Evolutionary conservation across 2,329 filamentous ascomycete genomes (phyloP).

Genomic region (Ophiosphaerella herpotricha): DNA sequence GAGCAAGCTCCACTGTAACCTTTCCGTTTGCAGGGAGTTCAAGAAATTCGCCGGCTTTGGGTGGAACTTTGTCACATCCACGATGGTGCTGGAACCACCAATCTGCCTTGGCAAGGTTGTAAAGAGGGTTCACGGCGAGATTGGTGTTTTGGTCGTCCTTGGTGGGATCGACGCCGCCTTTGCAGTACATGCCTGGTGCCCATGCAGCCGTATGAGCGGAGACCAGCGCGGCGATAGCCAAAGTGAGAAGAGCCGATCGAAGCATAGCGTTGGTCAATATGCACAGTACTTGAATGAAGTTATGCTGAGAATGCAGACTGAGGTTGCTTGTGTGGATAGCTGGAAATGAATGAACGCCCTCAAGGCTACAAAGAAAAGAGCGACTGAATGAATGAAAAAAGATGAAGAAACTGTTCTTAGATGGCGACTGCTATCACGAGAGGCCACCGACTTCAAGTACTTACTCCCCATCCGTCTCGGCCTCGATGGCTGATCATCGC

Average conservation of each 20-base stretch:
- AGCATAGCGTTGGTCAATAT: constrained; percentile 12
- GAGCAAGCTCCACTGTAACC: constrained; percentile 57
- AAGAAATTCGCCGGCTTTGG: constrained; percentile 46
- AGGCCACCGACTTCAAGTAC: neutral
- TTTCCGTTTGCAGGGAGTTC: constrained; percentile 55
- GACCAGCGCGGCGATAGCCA: constrained; percentile 15
- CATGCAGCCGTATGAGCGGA: constrained; percentile 47
- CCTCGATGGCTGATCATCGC: neutral
- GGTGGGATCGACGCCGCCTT: constrained; percentile 33
- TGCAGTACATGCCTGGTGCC: constrained; percentile 50
- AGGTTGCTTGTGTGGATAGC: neutral
- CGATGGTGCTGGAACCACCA: constrained; percentile 60
- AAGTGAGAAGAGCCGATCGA: constrained; percentile 9
- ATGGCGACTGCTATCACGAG: neutral
- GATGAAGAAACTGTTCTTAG: neutral
- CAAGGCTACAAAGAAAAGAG: constrained; percentile 13
- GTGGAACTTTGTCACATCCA: constrained; percentile 51
- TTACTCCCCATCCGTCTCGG: neutral
- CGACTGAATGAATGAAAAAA: neutral
- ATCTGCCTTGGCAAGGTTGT: constrained; percentile 49
- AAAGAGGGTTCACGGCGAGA: constrained; percentile 53
- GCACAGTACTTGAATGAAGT: neutral
- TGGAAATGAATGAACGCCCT: constrained; percentile 19
- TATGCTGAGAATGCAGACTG: constrained; percentile 1
- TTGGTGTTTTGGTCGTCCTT: constrained; percentile 52